A percentile compares a stretch with the other conserved stretches of the same genome.
Conservation (phyloP, 1,284 basidiomycete genomes). For the Apiotrichum veenhuisii region DNA sequence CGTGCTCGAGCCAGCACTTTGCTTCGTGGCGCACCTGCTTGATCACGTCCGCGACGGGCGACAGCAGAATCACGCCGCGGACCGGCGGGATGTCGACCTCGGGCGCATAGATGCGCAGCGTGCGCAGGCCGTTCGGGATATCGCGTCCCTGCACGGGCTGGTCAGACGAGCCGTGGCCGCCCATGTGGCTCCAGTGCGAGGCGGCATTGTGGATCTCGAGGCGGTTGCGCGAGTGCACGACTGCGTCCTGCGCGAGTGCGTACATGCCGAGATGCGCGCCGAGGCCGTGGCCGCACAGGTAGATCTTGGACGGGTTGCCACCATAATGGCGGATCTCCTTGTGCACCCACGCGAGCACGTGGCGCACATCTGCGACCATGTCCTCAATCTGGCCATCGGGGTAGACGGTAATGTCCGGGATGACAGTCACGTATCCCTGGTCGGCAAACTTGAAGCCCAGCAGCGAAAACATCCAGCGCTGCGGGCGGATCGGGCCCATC, state of each 20-base stretch:
- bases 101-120: constrained; percentile 43
- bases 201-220: constrained; percentile 21
- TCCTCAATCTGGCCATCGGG: constrained; percentile 21
- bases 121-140: constrained; percentile 21
- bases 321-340: constrained; percentile 26
- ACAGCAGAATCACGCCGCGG: constrained; percentile 46
- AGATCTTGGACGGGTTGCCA: constrained; percentile 42
- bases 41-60: constrained; percentile 49
- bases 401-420: constrained; percentile 28
- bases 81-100: constrained; percentile 42
- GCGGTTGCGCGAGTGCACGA: constrained; percentile 27
- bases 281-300: constrained; percentile 46
- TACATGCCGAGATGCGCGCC: constrained; percentile 47
- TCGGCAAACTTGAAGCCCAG: constrained; percentile 22
- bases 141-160: constrained; percentile 6
- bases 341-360: constrained; percentile 19
- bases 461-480: constrained; percentile 23
- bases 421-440: constrained; percentile 28
- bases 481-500: constrained; percentile 20
- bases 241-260: constrained; percentile 33
- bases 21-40: constrained; percentile 46
- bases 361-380: constrained; percentile 24
- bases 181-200: constrained; percentile 12
- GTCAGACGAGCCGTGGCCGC: constrained; percentile 1
- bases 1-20: constrained; percentile 45